phyloP scores from a whole-genome alignment of 176 grass and related monocot species.

The Avena eriantha region DNA sequence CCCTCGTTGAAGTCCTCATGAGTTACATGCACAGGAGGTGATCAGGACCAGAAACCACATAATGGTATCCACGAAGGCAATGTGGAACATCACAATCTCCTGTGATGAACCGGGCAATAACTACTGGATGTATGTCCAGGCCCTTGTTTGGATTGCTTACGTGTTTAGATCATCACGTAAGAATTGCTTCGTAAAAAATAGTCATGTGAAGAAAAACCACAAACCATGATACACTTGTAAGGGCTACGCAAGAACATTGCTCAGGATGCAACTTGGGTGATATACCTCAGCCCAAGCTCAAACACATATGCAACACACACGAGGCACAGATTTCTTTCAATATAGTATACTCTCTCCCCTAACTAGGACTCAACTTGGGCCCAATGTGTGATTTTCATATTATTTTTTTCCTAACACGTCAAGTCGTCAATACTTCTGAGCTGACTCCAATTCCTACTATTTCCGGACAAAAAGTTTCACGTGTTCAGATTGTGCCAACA shows the following conservation, averaged over 20 bases:
- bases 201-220: no score
- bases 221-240: no score
- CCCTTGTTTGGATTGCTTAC: no score
- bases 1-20: constrained; percentile 96
- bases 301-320: not conserved
- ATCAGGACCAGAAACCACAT: not conserved
- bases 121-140: no score
- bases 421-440: not conserved
- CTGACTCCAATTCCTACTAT: not conserved
- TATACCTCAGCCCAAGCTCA: not conserved
- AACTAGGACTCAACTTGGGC: not conserved
- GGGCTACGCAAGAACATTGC: no score
- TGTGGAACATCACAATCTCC: not conserved
- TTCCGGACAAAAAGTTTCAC: not conserved
- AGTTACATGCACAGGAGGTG: constrained; percentile 55
- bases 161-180: no score
- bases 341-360: not conserved
- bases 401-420: not conserved
- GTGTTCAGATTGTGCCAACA: not conserved
- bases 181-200: no score
- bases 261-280: no score
- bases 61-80: not conserved
- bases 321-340: not conserved
- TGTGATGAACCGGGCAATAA: not conserved
- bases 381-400: no score